Percentiles rank a stretch among this genome's conserved stretches.
Evolutionary conservation across 2,329 filamentous ascomycete genomes (phyloP).

Genomic region (Scedosporium aurantiacum): DNA sequence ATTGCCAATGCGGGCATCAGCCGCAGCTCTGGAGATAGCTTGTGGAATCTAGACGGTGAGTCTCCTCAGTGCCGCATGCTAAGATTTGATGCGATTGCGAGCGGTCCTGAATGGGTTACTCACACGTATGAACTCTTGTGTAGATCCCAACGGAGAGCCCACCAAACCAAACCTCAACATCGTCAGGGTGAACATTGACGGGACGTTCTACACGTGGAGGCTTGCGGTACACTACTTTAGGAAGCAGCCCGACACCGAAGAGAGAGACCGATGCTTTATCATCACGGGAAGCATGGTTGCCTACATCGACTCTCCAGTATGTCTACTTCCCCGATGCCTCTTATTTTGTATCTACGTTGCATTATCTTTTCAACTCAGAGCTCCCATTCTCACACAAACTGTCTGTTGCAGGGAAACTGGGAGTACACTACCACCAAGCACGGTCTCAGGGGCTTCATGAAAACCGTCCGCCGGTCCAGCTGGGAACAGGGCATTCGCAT

Average conservation of each 20-base stretch:
- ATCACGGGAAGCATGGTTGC: conserved; percentile 36
- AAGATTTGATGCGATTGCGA: neutral
- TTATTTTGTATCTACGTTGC: neutral
- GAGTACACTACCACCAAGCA: conserved; percentile 33
- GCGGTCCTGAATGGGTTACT: neutral
- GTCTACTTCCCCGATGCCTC: neutral
- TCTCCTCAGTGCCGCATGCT: too few relatives aligned
- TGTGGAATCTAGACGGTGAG: conserved; percentile 27
- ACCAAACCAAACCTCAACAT: conserved; percentile 29
- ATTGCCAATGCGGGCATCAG: conserved; percentile 36
- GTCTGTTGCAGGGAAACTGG: conserved; percentile 17
- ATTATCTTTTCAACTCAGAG: too few relatives aligned
- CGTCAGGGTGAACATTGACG: conserved; percentile 27
- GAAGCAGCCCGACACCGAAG: conserved; percentile 23
- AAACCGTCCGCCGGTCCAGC: conserved; percentile 23
- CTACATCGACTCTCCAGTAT: conserved; percentile 31
- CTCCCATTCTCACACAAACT: neutral
- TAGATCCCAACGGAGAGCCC: conserved; percentile 15
- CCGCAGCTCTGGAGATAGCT: conserved; percentile 22
- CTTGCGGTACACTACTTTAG: conserved; percentile 35
- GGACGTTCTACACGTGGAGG: conserved; percentile 33
- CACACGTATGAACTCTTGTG: neutral
- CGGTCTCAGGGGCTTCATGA: conserved; percentile 31
- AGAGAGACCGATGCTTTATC: conserved; percentile 35
- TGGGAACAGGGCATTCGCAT: conserved; percentile 33